A percentile compares a stretch with the other conserved stretches of the same genome.
Evolutionary conservation across 441 rosid species (phyloP).

Genomic region (Jatropha multifida): DNA sequence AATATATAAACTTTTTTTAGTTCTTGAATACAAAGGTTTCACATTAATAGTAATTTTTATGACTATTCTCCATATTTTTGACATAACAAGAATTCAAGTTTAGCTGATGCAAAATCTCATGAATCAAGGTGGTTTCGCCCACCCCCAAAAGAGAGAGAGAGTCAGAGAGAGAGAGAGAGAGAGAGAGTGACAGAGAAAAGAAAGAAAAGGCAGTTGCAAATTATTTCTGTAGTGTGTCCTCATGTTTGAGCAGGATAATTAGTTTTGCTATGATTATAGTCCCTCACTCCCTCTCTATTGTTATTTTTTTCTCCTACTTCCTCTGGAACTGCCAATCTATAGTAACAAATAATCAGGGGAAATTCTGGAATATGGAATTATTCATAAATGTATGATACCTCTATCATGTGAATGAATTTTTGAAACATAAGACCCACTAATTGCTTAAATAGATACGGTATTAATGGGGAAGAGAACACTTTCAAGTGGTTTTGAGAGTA

Average conservation of each 20-base stretch:
- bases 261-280: not conserved
- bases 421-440: not conserved
- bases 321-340: not conserved
- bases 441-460: not conserved
- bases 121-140: not conserved
- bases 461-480: not conserved
- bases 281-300: not conserved
- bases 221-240: not conserved
- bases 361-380: not conserved
- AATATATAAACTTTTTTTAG: no score
- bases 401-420: not conserved
- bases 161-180: no score
- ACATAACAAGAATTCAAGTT: not conserved
- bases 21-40: not conserved
- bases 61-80: not conserved
- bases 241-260: not conserved
- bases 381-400: no score
- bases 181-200: no score
- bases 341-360: not conserved
- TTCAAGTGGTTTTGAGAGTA: not conserved
- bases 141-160: no score
- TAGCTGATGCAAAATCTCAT: not conserved
- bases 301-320: not conserved
- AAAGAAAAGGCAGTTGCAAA: not conserved
- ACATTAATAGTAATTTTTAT: not conserved